These are phyloP conservation scores for Aspergillus carbonarius DNA, from an alignment of 2,329 filamentous ascomycete genomes.

Conservation along the genomic window DNA sequence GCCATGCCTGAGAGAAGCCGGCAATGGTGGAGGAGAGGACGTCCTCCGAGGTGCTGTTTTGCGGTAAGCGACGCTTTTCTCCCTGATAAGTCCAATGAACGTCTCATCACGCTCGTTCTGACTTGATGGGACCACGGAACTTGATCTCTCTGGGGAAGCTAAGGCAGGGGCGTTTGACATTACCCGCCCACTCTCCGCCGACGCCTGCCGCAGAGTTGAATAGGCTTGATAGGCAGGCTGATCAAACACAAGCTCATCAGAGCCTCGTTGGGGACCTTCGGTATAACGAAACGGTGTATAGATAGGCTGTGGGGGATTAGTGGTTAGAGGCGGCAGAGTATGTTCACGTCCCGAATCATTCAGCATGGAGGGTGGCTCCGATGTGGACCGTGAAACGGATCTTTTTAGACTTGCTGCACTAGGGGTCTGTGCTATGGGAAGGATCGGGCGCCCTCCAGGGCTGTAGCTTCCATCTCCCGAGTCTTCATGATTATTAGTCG, in stretches of 20 bases:
- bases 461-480: constrained; percentile 47
- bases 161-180: constrained; percentile 37
- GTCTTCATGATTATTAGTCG: constrained; percentile 16
- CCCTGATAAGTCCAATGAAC: constrained; percentile 48
- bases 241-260: constrained; percentile 39
- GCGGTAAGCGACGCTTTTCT: constrained; percentile 45
- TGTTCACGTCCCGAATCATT: constrained; percentile 20
- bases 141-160: constrained; percentile 17
- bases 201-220: constrained; percentile 47
- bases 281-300: constrained; percentile 49
- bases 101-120: constrained; percentile 43
- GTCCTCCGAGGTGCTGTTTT: constrained; percentile 26
- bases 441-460: constrained; percentile 54
- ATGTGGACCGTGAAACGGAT: constrained; percentile 28
- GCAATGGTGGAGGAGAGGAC: constrained; percentile 30
- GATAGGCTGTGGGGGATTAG: constrained; percentile 41
- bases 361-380: constrained; percentile 27
- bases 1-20: constrained; percentile 33
- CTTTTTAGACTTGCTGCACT: constrained; percentile 22
- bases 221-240: constrained; percentile 49
- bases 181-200: constrained; percentile 44
- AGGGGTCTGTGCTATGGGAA: constrained; percentile 30
- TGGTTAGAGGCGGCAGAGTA: constrained; percentile 29
- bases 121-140: constrained; percentile 19
- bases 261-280: constrained; percentile 43